Percentiles rank a stretch among this genome's conserved stretches.
Evolutionary conservation across 139 green algal species (phyloP).

Genomic region (Picocystis salinarum): DNA sequence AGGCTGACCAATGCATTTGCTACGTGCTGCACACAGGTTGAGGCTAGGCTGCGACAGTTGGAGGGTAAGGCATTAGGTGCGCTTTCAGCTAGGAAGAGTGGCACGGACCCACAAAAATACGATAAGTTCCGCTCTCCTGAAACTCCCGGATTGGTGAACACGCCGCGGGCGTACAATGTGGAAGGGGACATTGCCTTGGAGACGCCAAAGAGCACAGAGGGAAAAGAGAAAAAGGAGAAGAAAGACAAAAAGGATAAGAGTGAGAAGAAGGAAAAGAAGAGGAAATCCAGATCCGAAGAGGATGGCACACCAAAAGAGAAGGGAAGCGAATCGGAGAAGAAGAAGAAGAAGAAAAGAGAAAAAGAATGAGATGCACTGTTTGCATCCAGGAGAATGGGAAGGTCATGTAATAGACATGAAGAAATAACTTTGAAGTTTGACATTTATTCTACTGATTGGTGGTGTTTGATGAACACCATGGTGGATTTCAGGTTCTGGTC

Average conservation of each 20-base stretch:
- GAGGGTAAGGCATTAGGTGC: slow-evolving; percentile 50
- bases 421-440: no score
- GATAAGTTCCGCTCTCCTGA: slow-evolving; percentile 16
- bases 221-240: neutral
- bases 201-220: neutral
- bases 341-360: slow-evolving; percentile 21
- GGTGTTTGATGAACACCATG: no score
- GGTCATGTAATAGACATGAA: no score
- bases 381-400: no score
- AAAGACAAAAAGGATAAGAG: slow-evolving; percentile 22
- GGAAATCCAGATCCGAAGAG: neutral
- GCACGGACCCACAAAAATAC: slow-evolving; percentile 10
- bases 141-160: slow-evolving; percentile 17
- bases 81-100: slow-evolving; percentile 30
- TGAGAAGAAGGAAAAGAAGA: slow-evolving; percentile 20
- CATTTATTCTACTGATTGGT: no score
- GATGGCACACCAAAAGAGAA: slow-evolving; percentile 1
- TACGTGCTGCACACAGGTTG: slow-evolving; percentile 58
- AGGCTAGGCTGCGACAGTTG: slow-evolving; percentile 76
- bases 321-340: slow-evolving; percentile 19
- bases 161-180: slow-evolving; percentile 56
- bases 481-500: no score
- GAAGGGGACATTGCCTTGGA: slow-evolving; percentile 41
- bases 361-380: slow-evolving; percentile 2
- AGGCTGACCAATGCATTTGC: no score